phyloP scores from a whole-genome alignment of 768 basidiomycete species.

The Candolleomyces eurysporus region DNA sequence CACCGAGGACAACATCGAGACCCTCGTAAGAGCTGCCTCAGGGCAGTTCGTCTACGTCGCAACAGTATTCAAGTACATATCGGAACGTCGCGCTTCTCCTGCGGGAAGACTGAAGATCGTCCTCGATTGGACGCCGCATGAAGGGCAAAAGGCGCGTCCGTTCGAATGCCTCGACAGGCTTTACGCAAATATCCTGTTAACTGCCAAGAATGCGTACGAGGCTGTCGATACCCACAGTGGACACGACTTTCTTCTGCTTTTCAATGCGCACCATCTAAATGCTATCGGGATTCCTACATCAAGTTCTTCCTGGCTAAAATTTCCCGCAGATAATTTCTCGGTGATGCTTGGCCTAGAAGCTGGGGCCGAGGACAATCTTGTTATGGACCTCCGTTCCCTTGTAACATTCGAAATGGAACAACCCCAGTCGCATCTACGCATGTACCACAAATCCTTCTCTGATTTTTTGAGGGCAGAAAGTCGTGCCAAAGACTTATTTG shows the following conservation, averaged over 20 bases:
- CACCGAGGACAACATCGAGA: neutral
- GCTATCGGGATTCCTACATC: too few relatives aligned
- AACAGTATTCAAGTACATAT: neutral
- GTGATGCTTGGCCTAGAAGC: too few relatives aligned
- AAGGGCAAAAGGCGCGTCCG: neutral
- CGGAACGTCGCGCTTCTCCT: neutral
- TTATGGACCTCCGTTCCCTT: neutral
- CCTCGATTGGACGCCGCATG: neutral
- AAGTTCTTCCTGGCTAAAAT: too few relatives aligned
- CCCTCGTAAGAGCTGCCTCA: neutral
- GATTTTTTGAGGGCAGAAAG: neutral
- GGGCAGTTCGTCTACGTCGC: conserved; percentile 8
- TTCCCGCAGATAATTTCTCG: too few relatives aligned
- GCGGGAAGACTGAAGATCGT: neutral
- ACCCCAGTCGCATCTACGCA: neutral
- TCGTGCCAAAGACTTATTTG: too few relatives aligned
- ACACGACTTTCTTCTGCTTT: neutral
- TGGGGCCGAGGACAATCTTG: neutral
- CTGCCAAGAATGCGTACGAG: neutral
- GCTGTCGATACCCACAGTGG: neutral
- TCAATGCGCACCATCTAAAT: neutral
- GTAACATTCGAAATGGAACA: neutral
- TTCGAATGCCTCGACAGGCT: neutral
- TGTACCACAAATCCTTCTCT: neutral
- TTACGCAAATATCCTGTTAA: neutral